Base-by-base conservation (phyloP, 495 filamentous ascomycete genomes). In the Penicilliopsis zonata region DNA sequence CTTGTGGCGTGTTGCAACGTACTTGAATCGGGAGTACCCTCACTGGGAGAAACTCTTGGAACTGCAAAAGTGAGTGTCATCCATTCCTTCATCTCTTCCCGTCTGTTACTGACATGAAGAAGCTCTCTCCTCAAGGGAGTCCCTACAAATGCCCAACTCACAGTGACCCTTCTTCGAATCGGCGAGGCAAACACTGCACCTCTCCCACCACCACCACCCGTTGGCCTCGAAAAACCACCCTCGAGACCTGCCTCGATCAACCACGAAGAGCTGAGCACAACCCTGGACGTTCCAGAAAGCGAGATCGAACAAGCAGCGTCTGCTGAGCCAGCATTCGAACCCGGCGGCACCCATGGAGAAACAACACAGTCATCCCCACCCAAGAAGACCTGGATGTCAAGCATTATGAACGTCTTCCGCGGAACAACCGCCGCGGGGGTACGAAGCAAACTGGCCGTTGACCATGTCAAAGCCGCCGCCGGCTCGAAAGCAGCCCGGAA, bases 71-170 rank as follows among this genome's bases (percentile, higher is more conserved):
- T 76, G 61, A 30, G 53, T 34, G 8, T 28, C 3, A 9, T 4
- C 16, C 7, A 6, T 22, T 52, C 16, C 43, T n/a, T 13, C 10
- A 20, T 16, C n/a, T 21, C 15, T 14, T 18, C 18, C 18, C 15
- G 2, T 5, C 36, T 36, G 10, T 34, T 40, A 22, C 48, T 33
- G 9, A 19, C 19, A 29, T 15, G 12, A n/a, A 10, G 3, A 30
- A 85, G 78, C 44, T 82, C 78, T 3, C 41, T 92, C 2, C 73
- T 94, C 31, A 78, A 80, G 45, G 82, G 80, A n/a, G 74, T 86
- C 22, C 86, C 86, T 0, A 93, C 86, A 3, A 90, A 93, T 46
- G 84, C 83, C 12, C 86, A 92, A 42, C 65, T 94, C 9, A 82
- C 85, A 0, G 53, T 94, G 28, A 93, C 86, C 3, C 69, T 93